These are phyloP conservation scores for Phytophthora pseudosyringae DNA, from an alignment of 352 stramenopile genomes.

Conservation along the genomic window DNA sequence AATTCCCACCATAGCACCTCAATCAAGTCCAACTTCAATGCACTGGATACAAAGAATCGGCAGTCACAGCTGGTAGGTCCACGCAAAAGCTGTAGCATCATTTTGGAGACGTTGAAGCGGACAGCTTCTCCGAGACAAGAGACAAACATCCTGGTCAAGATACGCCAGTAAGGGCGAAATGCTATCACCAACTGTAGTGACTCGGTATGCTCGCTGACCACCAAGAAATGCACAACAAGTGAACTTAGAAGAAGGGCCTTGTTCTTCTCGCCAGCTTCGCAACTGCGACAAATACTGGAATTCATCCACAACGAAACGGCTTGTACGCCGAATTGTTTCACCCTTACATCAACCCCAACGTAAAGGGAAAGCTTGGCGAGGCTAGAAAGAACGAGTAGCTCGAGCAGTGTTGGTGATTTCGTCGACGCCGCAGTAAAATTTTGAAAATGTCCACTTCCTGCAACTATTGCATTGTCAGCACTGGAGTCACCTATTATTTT, in stretches of 20 bases:
- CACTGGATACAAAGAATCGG: background rate
- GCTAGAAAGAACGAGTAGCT: constrained; percentile 16
- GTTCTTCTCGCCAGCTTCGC: background rate
- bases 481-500: background rate
- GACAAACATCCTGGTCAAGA: constrained; percentile 17
- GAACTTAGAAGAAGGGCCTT: background rate
- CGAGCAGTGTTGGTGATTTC: background rate
- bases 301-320: constrained; percentile 23
- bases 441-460: background rate
- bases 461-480: background rate
- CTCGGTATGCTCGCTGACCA: background rate
- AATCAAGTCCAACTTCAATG: constrained; percentile 18
- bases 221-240: background rate
- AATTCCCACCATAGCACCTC: constrained; percentile 26
- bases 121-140: background rate
- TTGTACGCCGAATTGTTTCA: background rate
- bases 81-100: constrained; percentile 19
- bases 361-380: constrained; percentile 5
- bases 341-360: background rate
- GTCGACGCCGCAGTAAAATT: background rate
- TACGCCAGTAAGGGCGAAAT: constrained; percentile 20
- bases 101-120: background rate
- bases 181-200: background rate
- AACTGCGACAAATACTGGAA: background rate
- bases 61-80: background rate